phyloP scores from a whole-genome alignment of 352 stramenopile genomes.

The Globisporangium yorkense region DNA sequence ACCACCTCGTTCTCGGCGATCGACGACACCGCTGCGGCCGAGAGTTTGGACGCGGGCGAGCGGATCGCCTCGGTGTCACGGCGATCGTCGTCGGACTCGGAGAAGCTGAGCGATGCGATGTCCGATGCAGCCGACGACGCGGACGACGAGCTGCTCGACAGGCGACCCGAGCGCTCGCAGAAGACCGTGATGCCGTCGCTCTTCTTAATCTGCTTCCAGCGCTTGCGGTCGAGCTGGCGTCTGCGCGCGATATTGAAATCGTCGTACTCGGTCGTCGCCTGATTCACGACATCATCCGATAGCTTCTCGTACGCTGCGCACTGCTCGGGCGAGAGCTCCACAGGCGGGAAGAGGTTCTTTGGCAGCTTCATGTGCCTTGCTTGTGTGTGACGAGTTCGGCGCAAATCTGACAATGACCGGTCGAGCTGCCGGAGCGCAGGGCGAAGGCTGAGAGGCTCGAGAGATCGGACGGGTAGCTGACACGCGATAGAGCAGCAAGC shows the following conservation, averaged over 20 bases:
- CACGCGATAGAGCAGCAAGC: too few species aligned
- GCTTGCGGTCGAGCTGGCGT: conserved; percentile 23
- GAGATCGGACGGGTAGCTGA: too few species aligned
- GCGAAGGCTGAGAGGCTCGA: too few species aligned
- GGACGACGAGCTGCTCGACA: not conserved
- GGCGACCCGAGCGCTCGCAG: conserved; percentile 13
- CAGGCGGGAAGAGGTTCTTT: conserved; percentile 18
- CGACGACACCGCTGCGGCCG: not conserved
- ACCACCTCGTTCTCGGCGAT: not conserved
- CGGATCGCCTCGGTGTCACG: not conserved
- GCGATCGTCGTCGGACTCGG: not conserved
- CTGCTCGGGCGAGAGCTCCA: conserved; percentile 23
- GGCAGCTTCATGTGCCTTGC: conserved; percentile 23
- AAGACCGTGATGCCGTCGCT: conserved; percentile 29
- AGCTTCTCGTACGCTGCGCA: conserved; percentile 21
- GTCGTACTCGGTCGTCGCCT: conserved; percentile 32
- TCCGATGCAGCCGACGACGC: not conserved
- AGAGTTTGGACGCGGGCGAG: conserved; percentile 1
- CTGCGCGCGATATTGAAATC: conserved; percentile 19
- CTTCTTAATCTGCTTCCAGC: conserved; percentile 34
- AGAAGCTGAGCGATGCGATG: not conserved
- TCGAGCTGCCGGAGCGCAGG: too few species aligned
- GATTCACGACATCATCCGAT: conserved; percentile 22
- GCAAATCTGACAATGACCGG: too few species aligned
- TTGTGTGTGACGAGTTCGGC: not conserved